Evolutionary conservation across 352 stramenopile species (phyloP), one percentile per base, ranked within the genome.

Genomic region (Phytophthora quininea): DNA sequence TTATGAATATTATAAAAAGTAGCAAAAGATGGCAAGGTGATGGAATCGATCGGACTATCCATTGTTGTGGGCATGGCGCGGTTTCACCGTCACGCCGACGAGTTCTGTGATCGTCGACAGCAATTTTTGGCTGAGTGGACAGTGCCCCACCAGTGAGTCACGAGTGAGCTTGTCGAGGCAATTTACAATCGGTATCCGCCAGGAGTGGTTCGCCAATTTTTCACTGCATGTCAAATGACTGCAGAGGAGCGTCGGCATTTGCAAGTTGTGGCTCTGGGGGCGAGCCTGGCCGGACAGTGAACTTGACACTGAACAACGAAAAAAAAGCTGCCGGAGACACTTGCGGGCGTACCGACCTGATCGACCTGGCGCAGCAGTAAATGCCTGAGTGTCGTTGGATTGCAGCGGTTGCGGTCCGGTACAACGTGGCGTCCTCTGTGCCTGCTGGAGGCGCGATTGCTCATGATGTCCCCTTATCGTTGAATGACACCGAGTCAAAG

Each of bases 271-370:
- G 56, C 63, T 67, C 48, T 15, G 37, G 14, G 29, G 40, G 35
- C 59, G 50, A n/a, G 47, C 54, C 60, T 73, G 60, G 54, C 43
- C 65, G 62, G 53, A 69, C 59, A 73, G 61, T 62, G 56, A 71
- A 59, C 51, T 24, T 24, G 19, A 24, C 19, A 24, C 19, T 24
- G 19, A 24, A 24, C 19, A 24, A 24, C 19, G 19, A 24, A 24
- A 24, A 24, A 24, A 24, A 24, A 24, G 19, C 19, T 24, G 19
- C 19, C 19, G 19, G 19, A 24, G 19, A 24, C 19, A 24, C 19
- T 24, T 0, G 19, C 19, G 19, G 19, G 19, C 19, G 19, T 24
- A 24, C 19, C 19, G 19, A 24, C 19, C 19, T 24, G 19, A 24
- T 24, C 19, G 19, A 24, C 19, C 19, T 24, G 19, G 19, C 19